Conservation (phyloP, 2,329 filamentous ascomycete species). For the Pseudocercospora fijiensis region DNA sequence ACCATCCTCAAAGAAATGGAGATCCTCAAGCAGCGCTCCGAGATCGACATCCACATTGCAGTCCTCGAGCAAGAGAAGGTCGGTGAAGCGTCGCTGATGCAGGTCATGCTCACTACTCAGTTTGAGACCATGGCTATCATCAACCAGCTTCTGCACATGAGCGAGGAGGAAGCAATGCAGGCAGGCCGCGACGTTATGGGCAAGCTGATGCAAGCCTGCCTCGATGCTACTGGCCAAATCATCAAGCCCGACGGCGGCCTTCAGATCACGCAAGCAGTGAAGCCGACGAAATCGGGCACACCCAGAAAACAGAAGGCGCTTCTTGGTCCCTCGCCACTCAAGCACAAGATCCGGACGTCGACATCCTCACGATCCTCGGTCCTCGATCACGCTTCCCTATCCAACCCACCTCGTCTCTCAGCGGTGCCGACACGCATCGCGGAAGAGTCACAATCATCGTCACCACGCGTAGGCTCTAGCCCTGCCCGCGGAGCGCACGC, state of each 20-base stretch:
- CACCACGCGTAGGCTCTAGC: constrained; percentile 25
- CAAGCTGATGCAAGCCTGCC: constrained; percentile 74
- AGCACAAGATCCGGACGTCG: constrained; percentile 44
- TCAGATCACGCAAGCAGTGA: constrained; percentile 62
- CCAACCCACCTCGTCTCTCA: constrained; percentile 7
- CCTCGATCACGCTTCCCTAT: constrained; percentile 5
- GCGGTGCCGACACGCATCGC: constrained; percentile 32
- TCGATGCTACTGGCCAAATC: constrained; percentile 72
- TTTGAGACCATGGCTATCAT: constrained; percentile 88
- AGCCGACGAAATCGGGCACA: constrained; percentile 70
- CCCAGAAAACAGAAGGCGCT: constrained; percentile 67
- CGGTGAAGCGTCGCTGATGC: constrained; percentile 73
- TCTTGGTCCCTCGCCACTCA: constrained; percentile 50
- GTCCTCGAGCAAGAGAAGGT: constrained; percentile 81
- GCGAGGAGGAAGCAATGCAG: constrained; percentile 75
- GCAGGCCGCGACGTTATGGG: constrained; percentile 75
- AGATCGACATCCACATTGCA: constrained; percentile 72
- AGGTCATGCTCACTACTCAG: constrained; percentile 82
- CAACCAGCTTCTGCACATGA: constrained; percentile 77
- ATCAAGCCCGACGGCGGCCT: constrained; percentile 83
- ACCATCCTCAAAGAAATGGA: constrained; percentile 79
- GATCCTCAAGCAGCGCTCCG: constrained; percentile 77
- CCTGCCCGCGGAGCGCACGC: constrained; percentile 54
- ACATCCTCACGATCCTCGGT: constrained; percentile 7
- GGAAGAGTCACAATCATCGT: constrained; percentile 22